phyloP scores from a whole-genome alignment of 148 eudicot genomes.

The Nyssa sinensis region DNA sequence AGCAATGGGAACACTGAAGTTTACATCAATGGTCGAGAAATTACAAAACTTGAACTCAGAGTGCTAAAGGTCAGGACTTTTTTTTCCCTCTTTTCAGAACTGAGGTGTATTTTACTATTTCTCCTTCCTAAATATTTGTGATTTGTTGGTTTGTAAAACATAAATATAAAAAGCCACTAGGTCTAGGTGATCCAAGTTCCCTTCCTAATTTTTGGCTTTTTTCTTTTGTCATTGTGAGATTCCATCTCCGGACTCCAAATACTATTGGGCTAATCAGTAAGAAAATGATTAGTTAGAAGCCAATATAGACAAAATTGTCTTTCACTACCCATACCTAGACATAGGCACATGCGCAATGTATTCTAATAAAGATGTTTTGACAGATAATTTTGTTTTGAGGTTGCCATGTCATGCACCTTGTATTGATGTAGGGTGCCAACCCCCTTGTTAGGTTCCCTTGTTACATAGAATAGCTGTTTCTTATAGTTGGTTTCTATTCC shows the following conservation, averaged over 20 bases:
- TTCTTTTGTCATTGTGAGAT: not conserved
- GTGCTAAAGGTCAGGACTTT: slow-evolving; percentile 64
- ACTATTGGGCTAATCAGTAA: not conserved
- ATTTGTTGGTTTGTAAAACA: not conserved
- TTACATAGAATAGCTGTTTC: slow-evolving; percentile 1
- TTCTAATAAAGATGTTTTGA: not conserved
- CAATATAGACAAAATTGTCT: not conserved
- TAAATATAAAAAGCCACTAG: not conserved
- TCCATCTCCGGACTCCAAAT: not conserved
- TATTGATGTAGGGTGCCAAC: not conserved
- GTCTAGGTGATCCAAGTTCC: not conserved
- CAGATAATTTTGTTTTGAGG: not conserved
- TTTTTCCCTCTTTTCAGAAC: slow-evolving; percentile 6
- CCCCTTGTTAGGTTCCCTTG: not conserved
- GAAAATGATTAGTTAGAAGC: not conserved
- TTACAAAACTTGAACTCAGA: slow-evolving; percentile 85
- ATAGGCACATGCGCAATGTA: not conserved
- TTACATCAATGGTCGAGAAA: slow-evolving; percentile 90
- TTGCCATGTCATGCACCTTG: not conserved
- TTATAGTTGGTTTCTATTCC: not conserved
- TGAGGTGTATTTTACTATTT: not conserved
- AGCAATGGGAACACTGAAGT: slow-evolving; percentile 95
- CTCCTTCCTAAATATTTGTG: not conserved
- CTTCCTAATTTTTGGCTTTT: no score
- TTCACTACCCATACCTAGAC: not conserved